Evolutionary conservation across 2,329 filamentous ascomycete species (phyloP), one percentile per base, ranked within the genome.

Genomic region (Penicillium crustosum): DNA sequence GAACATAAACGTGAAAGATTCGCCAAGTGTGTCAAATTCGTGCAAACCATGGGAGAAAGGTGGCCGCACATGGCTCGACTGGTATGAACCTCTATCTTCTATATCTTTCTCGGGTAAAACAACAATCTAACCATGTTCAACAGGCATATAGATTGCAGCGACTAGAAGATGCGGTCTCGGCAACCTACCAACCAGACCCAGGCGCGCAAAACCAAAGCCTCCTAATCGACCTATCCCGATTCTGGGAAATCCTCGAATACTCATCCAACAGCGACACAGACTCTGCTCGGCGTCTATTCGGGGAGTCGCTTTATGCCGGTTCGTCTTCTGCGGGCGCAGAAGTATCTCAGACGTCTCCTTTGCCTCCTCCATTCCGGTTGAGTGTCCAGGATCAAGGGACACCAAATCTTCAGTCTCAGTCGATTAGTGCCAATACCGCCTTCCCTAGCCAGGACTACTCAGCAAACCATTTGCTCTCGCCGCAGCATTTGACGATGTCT

Each of bases 171-270:
- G 78, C 77, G 2, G 78, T 81, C 44, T 78, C 78, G 10, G 70
- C 73, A 19, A 77, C 78, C 2, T 79, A 79, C 54, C 73, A 73
- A 39, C 67, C 70, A 7, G 73, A 73, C 51, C 61, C 74, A 47
- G 59, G 72, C 57, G 61, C 70, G 31, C 64, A 74, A 60, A 72
- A 71, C 38, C 69, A 73, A 57, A 70, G 70, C 43, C 69, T 78
- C 8, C 67, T 79, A 2, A 79, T 81, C 38, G 78, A 81, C 52
- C 72, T 81, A 0, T 77, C 75, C 4, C 72, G 76, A 23, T 81
- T 81, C 63, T 81, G 79, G 75, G 78, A 80, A 57, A 78, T 81
- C 12, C 70, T 81, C 1, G 79, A 81, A 63, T 79, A 79, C 52
- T 76, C 77, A 1, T 77, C 75, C 9, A 75, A 75, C 12, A 74